Evolutionary conservation across 495 filamentous ascomycete species (phyloP).

Genomic region (Daldinia grandis): DNA sequence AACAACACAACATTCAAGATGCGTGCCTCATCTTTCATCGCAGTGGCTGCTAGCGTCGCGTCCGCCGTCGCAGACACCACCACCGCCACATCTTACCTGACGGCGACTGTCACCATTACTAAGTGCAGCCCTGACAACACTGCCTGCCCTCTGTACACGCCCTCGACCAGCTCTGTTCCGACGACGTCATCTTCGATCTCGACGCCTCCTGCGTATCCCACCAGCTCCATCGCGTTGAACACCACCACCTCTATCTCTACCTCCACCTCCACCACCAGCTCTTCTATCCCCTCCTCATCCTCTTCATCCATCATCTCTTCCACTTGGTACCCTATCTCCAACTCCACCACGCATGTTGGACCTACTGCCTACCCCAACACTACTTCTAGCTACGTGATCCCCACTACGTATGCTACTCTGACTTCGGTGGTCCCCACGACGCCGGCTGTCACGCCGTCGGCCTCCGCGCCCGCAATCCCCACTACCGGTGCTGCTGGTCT

Average conservation of each 20-base stretch:
- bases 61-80: slow-evolving; percentile 46
- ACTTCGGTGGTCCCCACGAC: slow-evolving; percentile 33
- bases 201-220: slow-evolving; percentile 27
- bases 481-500: slow-evolving; percentile 47
- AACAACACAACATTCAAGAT: slow-evolving; percentile 35
- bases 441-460: background rate
- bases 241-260: too few relatives aligned
- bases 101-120: slow-evolving; percentile 58
- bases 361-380: slow-evolving; percentile 49
- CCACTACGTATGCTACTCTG: slow-evolving; percentile 39
- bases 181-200: slow-evolving; percentile 17
- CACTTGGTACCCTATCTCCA: slow-evolving; percentile 46
- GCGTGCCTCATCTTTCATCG: slow-evolving; percentile 40
- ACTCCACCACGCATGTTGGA: slow-evolving; percentile 49
- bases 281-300: slow-evolving; percentile 12
- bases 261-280: slow-evolving; percentile 25
- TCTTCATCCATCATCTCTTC: slow-evolving; percentile 36
- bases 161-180: slow-evolving; percentile 19
- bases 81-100: slow-evolving; percentile 55
- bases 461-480: background rate
- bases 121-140: slow-evolving; percentile 56
- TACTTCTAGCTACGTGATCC: slow-evolving; percentile 38
- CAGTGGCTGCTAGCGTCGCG: slow-evolving; percentile 41
- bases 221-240: slow-evolving; percentile 29
- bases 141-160: slow-evolving; percentile 53